Conservation (phyloP, 176 grass and related monocot genomes). For the Bonia amplexicaulis region DNA sequence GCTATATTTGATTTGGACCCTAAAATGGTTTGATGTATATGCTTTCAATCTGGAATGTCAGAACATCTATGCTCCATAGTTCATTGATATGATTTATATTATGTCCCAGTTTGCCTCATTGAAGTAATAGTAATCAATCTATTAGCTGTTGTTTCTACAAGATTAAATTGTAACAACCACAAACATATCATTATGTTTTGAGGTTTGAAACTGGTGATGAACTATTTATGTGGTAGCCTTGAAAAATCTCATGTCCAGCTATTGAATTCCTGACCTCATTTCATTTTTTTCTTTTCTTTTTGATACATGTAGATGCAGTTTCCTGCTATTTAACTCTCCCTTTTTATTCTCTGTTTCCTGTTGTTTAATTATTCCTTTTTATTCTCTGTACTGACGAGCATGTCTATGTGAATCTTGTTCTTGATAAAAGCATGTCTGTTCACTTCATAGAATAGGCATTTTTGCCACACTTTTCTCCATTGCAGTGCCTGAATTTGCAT, state of each 20-base stretch:
- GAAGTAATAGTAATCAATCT: not conserved
- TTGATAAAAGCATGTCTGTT: not conserved
- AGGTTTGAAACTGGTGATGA: not conserved
- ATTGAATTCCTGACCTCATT: not conserved
- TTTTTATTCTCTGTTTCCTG: not conserved
- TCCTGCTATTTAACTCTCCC: not conserved
- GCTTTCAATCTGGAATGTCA: not conserved
- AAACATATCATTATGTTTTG: not conserved
- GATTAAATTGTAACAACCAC: not conserved
- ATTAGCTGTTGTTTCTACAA: not conserved
- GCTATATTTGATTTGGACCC: not conserved
- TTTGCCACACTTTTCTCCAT: not conserved
- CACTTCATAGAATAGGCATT: not conserved
- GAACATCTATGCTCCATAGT: not conserved
- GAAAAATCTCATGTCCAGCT: not conserved
- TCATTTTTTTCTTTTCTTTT: not conserved
- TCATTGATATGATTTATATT: not conserved
- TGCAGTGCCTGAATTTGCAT: not conserved
- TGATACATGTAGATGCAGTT: not conserved
- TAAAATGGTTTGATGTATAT: conserved; percentile 11
- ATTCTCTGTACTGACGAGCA: not conserved
- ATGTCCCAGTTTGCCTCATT: not conserved
- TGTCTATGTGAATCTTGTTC: not conserved
- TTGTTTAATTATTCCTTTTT: not conserved
- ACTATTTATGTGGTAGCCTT: not conserved